phyloP scores from a whole-genome alignment of 2,329 filamentous ascomycete species.

The Hypoxylon sp. region DNA sequence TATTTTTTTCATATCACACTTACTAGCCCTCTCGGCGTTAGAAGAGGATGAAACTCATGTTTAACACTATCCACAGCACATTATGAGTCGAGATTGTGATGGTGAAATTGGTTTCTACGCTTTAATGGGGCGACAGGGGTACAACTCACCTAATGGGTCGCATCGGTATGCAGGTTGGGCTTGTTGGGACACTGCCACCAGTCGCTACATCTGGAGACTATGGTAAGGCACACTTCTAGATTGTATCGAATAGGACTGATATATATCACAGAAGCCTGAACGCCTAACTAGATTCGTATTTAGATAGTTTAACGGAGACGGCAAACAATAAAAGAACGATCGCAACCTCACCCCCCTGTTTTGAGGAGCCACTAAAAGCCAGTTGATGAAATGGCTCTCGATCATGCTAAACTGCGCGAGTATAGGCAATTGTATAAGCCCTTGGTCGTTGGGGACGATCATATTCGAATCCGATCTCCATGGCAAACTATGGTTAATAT shows the following conservation, averaged over 20 bases:
- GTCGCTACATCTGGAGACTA: neutral
- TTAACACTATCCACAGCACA: neutral
- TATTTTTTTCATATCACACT: neutral
- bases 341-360: neutral
- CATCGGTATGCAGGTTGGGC: neutral
- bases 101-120: neutral
- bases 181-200: neutral
- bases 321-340: neutral
- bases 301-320: neutral
- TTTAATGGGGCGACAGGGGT: neutral
- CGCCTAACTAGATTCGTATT: neutral
- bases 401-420: neutral
- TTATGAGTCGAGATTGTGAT: neutral
- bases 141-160: neutral
- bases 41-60: neutral
- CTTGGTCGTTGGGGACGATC: neutral
- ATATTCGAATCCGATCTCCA: neutral
- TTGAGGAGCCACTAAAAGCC: neutral
- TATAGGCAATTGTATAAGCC: neutral
- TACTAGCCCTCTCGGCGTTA: neutral
- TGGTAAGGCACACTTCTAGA: neutral
- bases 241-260: neutral
- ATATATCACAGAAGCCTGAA: neutral
- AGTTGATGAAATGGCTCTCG: neutral
- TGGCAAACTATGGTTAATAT: neutral